phyloP scores from a whole-genome alignment of 1,139 yeast genomes.

The Yamadazyma oceani region DNA sequence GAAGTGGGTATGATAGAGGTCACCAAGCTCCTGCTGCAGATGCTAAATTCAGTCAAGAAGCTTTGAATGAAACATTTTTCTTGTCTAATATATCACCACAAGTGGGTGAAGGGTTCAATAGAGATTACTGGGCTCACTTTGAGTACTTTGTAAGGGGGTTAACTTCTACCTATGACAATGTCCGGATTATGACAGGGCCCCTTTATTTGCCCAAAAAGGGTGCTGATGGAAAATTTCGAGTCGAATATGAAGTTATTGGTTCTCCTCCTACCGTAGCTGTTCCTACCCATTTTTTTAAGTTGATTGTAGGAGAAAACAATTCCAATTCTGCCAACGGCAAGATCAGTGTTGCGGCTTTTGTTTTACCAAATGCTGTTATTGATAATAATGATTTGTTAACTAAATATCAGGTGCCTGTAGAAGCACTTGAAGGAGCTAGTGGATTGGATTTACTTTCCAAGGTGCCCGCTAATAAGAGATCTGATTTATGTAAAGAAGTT shows the following conservation, averaged over 20 bases:
- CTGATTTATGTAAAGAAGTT: conserved; percentile 76
- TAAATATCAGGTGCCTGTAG: conserved; percentile 82
- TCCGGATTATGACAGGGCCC: conserved; percentile 92
- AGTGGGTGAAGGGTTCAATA: conserved; percentile 94
- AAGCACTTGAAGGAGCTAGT: conserved; percentile 81
- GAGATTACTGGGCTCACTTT: conserved; percentile 96
- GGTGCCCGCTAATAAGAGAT: conserved; percentile 59
- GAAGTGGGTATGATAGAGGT: conserved; percentile 96
- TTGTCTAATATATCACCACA: conserved; percentile 94
- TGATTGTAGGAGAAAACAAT: conserved; percentile 75
- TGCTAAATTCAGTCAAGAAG: conserved; percentile 83
- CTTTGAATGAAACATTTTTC: conserved; percentile 93
- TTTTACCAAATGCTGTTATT: conserved; percentile 80
- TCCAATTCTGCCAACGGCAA: conserved; percentile 35
- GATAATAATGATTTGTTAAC: conserved; percentile 69
- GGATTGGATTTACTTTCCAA: conserved; percentile 81
- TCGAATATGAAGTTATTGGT: conserved; percentile 90
- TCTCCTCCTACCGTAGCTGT: conserved; percentile 96
- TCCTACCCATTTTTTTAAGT: conserved; percentile 94
- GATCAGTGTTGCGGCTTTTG: conserved; percentile 87
- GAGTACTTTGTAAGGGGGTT: conserved; percentile 85
- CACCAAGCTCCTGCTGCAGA: conserved; percentile 99
- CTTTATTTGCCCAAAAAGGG: conserved; percentile 78
- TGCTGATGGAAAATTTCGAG: conserved; percentile 67
- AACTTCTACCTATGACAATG: conserved; percentile 65